A percentile compares a stretch with the other conserved stretches of the same genome.
Conservation (phyloP, 2,329 filamentous ascomycete species). For the Aspergillus ustus region DNA sequence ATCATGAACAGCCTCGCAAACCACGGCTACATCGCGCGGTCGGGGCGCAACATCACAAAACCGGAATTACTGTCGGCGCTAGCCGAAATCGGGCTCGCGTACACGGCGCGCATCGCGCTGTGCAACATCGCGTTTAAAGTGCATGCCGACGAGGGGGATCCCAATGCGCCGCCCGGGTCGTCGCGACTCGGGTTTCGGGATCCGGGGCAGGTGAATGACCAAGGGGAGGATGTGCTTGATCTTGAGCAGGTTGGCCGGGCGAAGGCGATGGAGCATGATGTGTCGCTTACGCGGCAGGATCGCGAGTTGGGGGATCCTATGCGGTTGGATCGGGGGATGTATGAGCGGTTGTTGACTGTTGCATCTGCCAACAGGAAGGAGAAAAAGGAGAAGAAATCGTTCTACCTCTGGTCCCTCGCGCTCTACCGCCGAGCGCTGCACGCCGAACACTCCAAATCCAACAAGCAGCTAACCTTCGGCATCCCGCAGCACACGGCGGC, state of each 20-base stretch:
- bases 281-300: conserved; percentile 24
- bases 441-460: neutral
- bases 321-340: neutral
- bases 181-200: conserved; percentile 6
- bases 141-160: conserved; percentile 18
- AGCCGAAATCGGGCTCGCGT: neutral
- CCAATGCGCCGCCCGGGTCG: neutral
- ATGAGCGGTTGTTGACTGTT: neutral
- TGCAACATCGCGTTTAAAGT: conserved; percentile 18
- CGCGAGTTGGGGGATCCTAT: conserved; percentile 22
- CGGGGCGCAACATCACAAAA: neutral
- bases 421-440: neutral
- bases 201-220: neutral
- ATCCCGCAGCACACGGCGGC: neutral
- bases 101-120: neutral
- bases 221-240: neutral
- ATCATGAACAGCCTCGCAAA: neutral
- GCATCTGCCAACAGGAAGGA: neutral
- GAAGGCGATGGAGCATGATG: conserved; percentile 24
- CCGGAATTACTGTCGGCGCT: neutral
- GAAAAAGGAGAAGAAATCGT: neutral
- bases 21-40: neutral
- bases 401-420: neutral
- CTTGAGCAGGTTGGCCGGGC: conserved; percentile 24
- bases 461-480: neutral